Base-by-base conservation (phyloP, 345 rosid genomes). In the Arabidopsis arenosa region DNA sequence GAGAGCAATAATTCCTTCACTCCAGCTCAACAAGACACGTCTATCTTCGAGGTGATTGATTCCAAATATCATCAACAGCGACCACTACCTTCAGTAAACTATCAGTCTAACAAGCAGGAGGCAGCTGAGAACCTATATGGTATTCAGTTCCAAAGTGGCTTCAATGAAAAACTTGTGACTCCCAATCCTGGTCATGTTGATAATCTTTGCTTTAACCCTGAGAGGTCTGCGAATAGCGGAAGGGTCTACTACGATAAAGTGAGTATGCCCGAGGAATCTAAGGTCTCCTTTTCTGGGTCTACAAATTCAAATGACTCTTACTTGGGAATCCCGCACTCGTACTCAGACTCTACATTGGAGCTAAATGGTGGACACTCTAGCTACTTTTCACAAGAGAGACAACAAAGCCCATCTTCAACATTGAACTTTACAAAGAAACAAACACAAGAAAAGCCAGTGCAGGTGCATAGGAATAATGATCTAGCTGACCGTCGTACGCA, bases 281-380 rank as follows among this genome's bases (percentile, higher is more conserved):
- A 70, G 47, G 80, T 51, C 44, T 63, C 82, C 18, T 70, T 80
- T n/a, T 74, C 86, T 55, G 89, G 76, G 44, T 84, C 89, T 54
- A 63, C 74, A 12, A 85, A 82, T 61, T 83, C 84, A 55, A 75
- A 64, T 62, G 84, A 82, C 53, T 83, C 84, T 70, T 78, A 63
- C 37, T 79, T 70, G 52, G 84, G 87, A 21, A 75, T 89, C 47
- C 51, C 86, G 3, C 89, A 84, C 79, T 88, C 87, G 39, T 85
- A 81, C 81, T 89, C 91, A 63, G 91, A 89, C 81, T 84, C 89
- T 44, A 89, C 84, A 52, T 75, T 89, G 54, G 87, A 85, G 26
- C 83, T 84, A 59, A 75, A 68, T 65, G 87, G 85, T 79, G 84
- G 80, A 23, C 73, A 63, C 35, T 80, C 84, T 23, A 82, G 76